These are phyloP conservation scores for Aspergillus proliferans DNA, from an alignment of 2,329 filamentous ascomycete genomes.

Conservation along the genomic window DNA sequence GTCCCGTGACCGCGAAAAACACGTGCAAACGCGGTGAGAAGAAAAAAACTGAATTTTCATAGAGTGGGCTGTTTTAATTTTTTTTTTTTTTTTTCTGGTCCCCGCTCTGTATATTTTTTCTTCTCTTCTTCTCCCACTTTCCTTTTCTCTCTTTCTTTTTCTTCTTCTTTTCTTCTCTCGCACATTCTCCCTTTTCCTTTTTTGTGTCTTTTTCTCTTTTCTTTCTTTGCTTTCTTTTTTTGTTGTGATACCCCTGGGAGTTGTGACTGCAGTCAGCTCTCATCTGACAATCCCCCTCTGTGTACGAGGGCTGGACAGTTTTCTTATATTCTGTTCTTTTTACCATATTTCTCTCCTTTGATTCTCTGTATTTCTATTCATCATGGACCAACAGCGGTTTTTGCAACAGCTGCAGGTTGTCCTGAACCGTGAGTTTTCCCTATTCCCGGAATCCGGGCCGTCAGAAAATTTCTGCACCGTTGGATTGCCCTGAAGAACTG, in stretches of 20 bases:
- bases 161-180: conserved; percentile 16
- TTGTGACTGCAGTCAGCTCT: not conserved
- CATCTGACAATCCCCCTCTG: not conserved
- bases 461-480: too few species aligned
- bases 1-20: not conserved
- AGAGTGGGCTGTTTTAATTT: not conserved
- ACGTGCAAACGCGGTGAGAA: not conserved
- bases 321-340: not conserved
- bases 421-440: conserved; percentile 65
- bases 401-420: conserved; percentile 80
- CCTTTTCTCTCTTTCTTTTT: conserved; percentile 17
- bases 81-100: conserved; percentile 8
- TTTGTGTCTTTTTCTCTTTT: conserved; percentile 23
- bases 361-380: conserved; percentile 13
- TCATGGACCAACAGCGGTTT: conserved; percentile 77
- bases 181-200: conserved; percentile 27
- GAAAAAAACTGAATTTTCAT: not conserved
- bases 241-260: too few species aligned
- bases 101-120: conserved; percentile 14
- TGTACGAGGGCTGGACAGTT: not conserved
- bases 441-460: not conserved
- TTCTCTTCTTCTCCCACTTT: conserved; percentile 12
- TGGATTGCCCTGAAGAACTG: too few species aligned
- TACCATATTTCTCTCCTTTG: conserved; percentile 6
- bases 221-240: too few species aligned